Base-by-base conservation (phyloP, 2,329 filamentous ascomycete species). In the Nemania abortiva region DNA sequence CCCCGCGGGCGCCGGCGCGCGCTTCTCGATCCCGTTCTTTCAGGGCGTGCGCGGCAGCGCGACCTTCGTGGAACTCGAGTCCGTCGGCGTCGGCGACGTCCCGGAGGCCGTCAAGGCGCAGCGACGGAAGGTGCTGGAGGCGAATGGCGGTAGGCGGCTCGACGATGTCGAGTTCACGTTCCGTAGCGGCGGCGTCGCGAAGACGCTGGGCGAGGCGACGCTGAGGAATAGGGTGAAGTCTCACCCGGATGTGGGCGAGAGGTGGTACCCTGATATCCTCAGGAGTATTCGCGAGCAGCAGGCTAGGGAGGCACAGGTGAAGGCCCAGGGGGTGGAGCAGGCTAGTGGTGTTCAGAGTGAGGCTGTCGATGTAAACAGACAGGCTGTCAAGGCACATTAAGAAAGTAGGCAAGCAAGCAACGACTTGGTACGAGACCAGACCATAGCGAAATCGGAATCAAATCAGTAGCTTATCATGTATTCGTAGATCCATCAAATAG, bases 131-230 rank as follows among this genome's bases (percentile, higher is more conserved):
- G 84, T 93, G 22, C 77, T 92, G 1, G 85, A 84, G 75, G 80
- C 80, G 55, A 88, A 88, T 54, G 85, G 86, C 37, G 82, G 84
- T 31, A 80, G 88, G 45, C 80, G 88, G 47, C 79, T 89, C 52
- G 91, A 94, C 74, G 92, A 95, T 76, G 92, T 95, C 54, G 94
- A 97, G 82, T 97, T 96, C 78, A 96, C 93, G 2, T 97, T 97
- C 77, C 87, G 90, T 27, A 89, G 86, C 70, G 92, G 92, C 18
- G 85, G 88, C 65, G 88, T 85, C 77, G 87, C 89, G 18, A 89
- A 87, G 77, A 90, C 87, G 73, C 81, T 97, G 9, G 93, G 94
- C 4, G 93, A 97, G 84, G 94, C 93, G 11, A 97, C 93, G 67
- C 82, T 97, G 78, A 87, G 92, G 82, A 97, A 97, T 81, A 83